These are phyloP conservation scores for Pythium brachiatum DNA, from an alignment of 352 stramenopile species.

Conservation along the genomic window DNA sequence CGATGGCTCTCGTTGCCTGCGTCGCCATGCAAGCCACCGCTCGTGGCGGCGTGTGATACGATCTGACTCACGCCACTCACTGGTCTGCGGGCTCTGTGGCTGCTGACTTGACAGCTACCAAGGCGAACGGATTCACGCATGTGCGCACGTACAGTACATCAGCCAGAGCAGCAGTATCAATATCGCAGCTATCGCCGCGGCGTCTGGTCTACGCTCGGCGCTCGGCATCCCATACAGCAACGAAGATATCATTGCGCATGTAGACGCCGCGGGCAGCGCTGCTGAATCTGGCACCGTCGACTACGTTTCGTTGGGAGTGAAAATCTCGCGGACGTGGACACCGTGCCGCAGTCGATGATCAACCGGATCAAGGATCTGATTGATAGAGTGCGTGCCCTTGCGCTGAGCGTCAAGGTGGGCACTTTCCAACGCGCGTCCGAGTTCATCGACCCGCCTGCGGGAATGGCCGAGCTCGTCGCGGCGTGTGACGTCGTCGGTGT, in stretches of 20 bases:
- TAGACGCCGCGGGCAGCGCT: slow-evolving; percentile 37
- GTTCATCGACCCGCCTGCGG: slow-evolving; percentile 33
- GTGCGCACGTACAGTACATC: slow-evolving; percentile 76
- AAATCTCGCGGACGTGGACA: slow-evolving; percentile 38
- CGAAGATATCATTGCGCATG: slow-evolving; percentile 42
- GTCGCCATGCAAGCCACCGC: slow-evolving; percentile 39
- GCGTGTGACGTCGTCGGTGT: slow-evolving; percentile 59
- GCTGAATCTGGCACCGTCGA: slow-evolving; percentile 42
- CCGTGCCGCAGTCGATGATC: slow-evolving; percentile 40
- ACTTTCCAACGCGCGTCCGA: slow-evolving; percentile 67
- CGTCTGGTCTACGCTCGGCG: slow-evolving; percentile 40
- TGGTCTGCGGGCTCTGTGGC: slow-evolving; percentile 37
- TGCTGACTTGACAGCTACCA: slow-evolving; percentile 47
- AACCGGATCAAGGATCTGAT: slow-evolving; percentile 41
- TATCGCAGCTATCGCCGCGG: slow-evolving; percentile 49
- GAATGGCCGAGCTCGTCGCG: slow-evolving; percentile 45
- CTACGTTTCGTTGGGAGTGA: slow-evolving; percentile 71
- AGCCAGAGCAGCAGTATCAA: slow-evolving; percentile 46
- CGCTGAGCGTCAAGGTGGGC: slow-evolving; percentile 50
- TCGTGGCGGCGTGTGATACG: slow-evolving; percentile 67
- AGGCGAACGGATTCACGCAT: slow-evolving; percentile 45
- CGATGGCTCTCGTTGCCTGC: slow-evolving; percentile 33
- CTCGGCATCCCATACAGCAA: slow-evolving; percentile 50
- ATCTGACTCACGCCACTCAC: slow-evolving; percentile 44
- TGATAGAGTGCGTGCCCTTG: slow-evolving; percentile 46